Base-by-base conservation (phyloP, 306 rosid species). In the Medicago ruthenica region DNA sequence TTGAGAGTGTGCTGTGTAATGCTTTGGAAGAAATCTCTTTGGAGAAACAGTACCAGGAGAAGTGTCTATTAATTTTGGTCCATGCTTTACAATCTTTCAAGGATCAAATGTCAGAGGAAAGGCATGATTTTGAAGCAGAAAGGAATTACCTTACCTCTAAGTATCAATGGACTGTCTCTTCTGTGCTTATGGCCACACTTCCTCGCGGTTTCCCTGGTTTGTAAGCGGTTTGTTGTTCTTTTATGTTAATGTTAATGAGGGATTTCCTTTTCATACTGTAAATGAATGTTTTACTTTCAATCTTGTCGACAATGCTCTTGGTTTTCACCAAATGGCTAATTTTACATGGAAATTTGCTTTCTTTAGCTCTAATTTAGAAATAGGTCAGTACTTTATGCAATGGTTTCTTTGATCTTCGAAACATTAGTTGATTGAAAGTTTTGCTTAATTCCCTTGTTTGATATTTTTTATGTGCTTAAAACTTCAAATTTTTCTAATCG, bases 161-260 rank as follows among this genome's bases (percentile, higher is more conserved):
- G 79, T 88, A 88, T 77, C 97, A 90, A 44, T 75, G 89, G 53
- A 81, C 82, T 10, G 96, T 88, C 69, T 88, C 96, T 75, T 94
- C 98, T 31, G 85, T 87, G 67, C 98, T 91, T 31, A 90, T 87
- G 98, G 90, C 96, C 60, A 75, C 85, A 40, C 93, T 94, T 76
- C 96, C 98, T 65, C 93, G 86, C 13, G 83, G 84, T 86, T 94
- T 94, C 84, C 92, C 95, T 1, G 97, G 97, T 91, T 85, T 61
- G 57, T 86, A 66, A 44, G 37, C 41, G 8, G 45, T 67, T 71
- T 72, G 27, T 54, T 48, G 60, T 55, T 70, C 45, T 68, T 78
- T 20, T 20, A 47, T 40, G 76, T 15, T 69, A 44, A 58, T 7
- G 67, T 65, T 20, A 60, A 63, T 4, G 51, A 45, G 44, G 79